These are phyloP conservation scores for Aureobasidium sp. DNA, from an alignment of 2,329 filamentous ascomycete species.

Conservation along the genomic window DNA sequence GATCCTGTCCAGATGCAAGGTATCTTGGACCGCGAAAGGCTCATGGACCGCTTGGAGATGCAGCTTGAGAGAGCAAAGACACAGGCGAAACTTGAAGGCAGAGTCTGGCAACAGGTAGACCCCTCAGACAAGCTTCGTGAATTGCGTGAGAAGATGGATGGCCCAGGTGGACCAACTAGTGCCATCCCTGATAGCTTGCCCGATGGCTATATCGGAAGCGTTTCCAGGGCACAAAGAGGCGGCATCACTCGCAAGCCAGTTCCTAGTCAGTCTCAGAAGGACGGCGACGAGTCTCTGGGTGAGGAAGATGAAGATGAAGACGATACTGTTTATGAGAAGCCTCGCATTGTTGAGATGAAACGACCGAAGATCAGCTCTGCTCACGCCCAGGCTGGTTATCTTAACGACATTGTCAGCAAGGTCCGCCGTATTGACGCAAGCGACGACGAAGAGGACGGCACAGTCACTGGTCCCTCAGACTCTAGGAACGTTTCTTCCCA, in stretches of 20 bases:
- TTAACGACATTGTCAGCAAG: constrained; percentile 55
- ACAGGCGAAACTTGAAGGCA: constrained; percentile 92
- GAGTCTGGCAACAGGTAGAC: constrained; percentile 75
- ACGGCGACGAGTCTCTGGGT: constrained; percentile 42
- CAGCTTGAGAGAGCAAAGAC: constrained; percentile 96
- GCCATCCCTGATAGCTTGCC: neutral
- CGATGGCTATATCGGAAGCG: constrained; percentile 17
- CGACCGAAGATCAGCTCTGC: constrained; percentile 56
- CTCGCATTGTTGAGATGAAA: constrained; percentile 69
- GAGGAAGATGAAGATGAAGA: constrained; percentile 52
- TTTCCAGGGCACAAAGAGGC: constrained; percentile 34
- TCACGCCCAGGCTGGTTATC: constrained; percentile 45
- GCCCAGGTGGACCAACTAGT: constrained; percentile 21
- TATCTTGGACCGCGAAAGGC: constrained; percentile 82
- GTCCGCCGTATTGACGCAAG: constrained; percentile 66
- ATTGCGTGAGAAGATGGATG: constrained; percentile 91
- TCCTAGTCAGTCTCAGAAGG: constrained; percentile 30
- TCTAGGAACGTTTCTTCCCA: constrained; percentile 48
- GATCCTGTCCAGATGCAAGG: constrained; percentile 78
- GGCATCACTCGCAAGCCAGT: constrained; percentile 32
- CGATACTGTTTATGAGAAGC: constrained; percentile 66
- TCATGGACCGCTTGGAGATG: constrained; percentile 91
- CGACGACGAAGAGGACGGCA: constrained; percentile 63
- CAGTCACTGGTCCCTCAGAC: constrained; percentile 68
- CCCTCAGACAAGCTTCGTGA: constrained; percentile 90